phyloP scores from a whole-genome alignment of 2,329 filamentous ascomycete species.

The Verticillium longisporum region DNA sequence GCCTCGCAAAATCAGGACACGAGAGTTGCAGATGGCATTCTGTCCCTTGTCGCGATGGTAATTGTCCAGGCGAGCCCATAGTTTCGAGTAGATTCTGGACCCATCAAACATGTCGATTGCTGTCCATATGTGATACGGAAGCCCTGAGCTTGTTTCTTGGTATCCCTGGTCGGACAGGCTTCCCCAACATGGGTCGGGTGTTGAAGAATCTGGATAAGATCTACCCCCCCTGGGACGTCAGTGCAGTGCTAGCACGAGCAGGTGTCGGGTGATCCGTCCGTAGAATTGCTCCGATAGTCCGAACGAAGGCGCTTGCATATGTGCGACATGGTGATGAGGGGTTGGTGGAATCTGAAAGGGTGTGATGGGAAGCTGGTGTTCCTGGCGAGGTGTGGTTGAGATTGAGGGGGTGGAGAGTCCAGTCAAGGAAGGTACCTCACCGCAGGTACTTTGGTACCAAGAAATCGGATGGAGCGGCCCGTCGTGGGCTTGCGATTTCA shows the following conservation, averaged over 20 bases:
- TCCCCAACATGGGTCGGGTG: background rate
- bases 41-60: background rate
- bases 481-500: background rate
- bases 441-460: background rate
- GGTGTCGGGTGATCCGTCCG: background rate
- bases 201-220: background rate
- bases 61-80: background rate
- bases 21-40: background rate
- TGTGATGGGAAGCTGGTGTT: background rate
- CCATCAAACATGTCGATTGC: background rate
- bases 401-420: no score
- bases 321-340: background rate
- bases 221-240: background rate
- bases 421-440: no score
- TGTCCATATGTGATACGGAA: background rate
- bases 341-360: background rate
- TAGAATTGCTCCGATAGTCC: background rate
- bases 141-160: background rate
- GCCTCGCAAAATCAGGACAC: background rate
- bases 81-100: background rate
- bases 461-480: background rate
- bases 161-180: background rate
- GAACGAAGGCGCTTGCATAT: background rate
- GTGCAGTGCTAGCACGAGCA: background rate
- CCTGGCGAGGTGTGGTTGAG: background rate